These are phyloP conservation scores for Fusarium guadeloupense DNA, from an alignment of 2,329 filamentous ascomycete species.

Conservation along the genomic window DNA sequence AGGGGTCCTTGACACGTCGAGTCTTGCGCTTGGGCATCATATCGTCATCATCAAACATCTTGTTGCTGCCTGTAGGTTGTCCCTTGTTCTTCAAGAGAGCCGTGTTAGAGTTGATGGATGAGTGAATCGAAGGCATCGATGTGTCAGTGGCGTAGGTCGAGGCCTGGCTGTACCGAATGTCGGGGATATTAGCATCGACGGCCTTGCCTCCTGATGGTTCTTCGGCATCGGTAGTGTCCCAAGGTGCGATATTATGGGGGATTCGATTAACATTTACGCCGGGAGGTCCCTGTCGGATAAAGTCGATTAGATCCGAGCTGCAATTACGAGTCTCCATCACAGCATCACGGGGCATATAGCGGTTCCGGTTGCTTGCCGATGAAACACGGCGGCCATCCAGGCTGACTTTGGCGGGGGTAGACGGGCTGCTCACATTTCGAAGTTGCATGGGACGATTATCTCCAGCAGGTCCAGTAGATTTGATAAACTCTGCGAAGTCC, in stretches of 20 bases:
- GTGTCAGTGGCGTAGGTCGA: slow-evolving; percentile 67
- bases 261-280: slow-evolving; percentile 70
- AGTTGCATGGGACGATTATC: slow-evolving; percentile 51
- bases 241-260: slow-evolving; percentile 83
- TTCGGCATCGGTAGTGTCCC: slow-evolving; percentile 86
- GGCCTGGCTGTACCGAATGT: slow-evolving; percentile 64
- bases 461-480: slow-evolving; percentile 78
- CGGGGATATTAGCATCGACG: slow-evolving; percentile 65
- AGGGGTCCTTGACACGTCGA: slow-evolving; percentile 84
- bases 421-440: slow-evolving; percentile 47
- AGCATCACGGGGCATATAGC: slow-evolving; percentile 77
- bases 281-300: slow-evolving; percentile 88
- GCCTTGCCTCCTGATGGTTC: slow-evolving; percentile 65
- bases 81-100: slow-evolving; percentile 66
- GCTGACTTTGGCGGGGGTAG: slow-evolving; percentile 49
- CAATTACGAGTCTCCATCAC: slow-evolving; percentile 69
- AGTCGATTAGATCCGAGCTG: slow-evolving; percentile 91
- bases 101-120: slow-evolving; percentile 78
- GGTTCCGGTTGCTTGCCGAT: slow-evolving; percentile 57
- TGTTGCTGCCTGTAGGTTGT: slow-evolving; percentile 42
- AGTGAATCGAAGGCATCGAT: slow-evolving; percentile 65
- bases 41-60: slow-evolving; percentile 60
- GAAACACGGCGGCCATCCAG: slow-evolving; percentile 52
- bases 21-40: slow-evolving; percentile 77
- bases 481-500: slow-evolving; percentile 91